Base-by-base conservation (phyloP, 108 stramenopile species). In the Nitzschia sp. region DNA sequence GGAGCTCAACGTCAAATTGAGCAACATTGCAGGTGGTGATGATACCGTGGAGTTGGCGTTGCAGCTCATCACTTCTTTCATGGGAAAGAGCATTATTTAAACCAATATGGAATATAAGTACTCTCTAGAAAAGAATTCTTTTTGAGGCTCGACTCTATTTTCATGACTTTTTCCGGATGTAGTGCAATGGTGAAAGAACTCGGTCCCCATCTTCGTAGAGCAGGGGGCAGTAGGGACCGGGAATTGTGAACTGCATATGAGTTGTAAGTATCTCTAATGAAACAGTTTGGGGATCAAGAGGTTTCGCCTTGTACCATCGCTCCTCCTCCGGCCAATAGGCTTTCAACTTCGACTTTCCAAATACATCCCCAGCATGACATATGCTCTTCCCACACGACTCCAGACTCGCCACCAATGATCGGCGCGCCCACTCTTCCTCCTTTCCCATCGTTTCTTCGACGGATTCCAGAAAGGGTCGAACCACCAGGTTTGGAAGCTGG, bases 1-100 rank as follows among this genome's bases (percentile, higher is more conserved):
- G 5, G 99, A 99, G 82, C 74, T 99, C 11, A 98, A 99, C 70
- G 91, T 94, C 2, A 85, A 78, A 21, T 82, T 98, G 26, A 81
- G 88, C 41, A 77, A 88, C 46, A 89, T 71, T 12, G 75, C 80
- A 50, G 92, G 92, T n/a, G 92, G 86, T 2, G 65, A 72, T 15
- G 88, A 88, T 54, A 98, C 97, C 0, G 81, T 92, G 14, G 93
- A 93, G 53, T 53, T 94, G 14, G 94, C 89, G 7, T 67, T 91
- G 25, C 77, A 86, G 46, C 79, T 98, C 25, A 70, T 96, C 21
- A 86, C 86, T 9, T 84, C 86, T 12, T 73, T 91, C 57, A 91
- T 95, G 83, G 94, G 95, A 2, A 85, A 85, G 69, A 81, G 85
- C 50, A 91, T 95, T 63, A 73, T 95, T 40, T 87, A 79, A 59